Conservation (phyloP, 2,329 filamentous ascomycete species). For the Fusarium falciforme region DNA sequence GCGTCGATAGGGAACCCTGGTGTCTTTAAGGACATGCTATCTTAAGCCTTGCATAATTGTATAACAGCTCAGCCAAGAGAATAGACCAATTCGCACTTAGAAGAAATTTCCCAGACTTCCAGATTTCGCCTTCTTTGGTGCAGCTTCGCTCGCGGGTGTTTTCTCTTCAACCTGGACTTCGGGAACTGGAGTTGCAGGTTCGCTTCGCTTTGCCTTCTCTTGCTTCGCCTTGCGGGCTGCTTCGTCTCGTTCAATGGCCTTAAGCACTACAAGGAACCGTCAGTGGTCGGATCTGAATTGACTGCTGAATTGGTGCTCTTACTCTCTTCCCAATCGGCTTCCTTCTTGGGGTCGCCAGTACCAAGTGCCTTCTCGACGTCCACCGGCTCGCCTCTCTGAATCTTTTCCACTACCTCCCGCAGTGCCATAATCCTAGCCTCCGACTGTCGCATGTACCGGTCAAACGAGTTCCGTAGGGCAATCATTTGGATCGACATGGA, state of each 20-base stretch:
- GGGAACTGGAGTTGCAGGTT: slow-evolving; percentile 25
- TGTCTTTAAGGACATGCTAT: slow-evolving; percentile 71
- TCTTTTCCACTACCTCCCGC: slow-evolving; percentile 77
- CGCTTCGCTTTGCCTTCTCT: slow-evolving; percentile 51
- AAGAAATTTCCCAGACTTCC: slow-evolving; percentile 62
- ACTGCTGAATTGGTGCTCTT: slow-evolving; percentile 41
- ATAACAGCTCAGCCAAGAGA: slow-evolving; percentile 24
- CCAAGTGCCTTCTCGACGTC: slow-evolving; percentile 88
- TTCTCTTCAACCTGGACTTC: slow-evolving; percentile 19
- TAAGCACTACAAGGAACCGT: slow-evolving; percentile 64
- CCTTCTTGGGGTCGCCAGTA: slow-evolving; percentile 78
- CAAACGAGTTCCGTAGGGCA: slow-evolving; percentile 79
- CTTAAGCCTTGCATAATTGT: slow-evolving; percentile 51
- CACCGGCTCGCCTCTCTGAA: slow-evolving; percentile 79
- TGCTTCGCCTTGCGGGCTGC: slow-evolving; percentile 59
- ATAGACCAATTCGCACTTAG: slow-evolving; percentile 48
- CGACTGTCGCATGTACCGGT: slow-evolving; percentile 77
- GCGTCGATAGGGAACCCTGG: slow-evolving; percentile 38
- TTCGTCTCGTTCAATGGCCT: slow-evolving; percentile 75
- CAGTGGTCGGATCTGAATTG: slow-evolving; percentile 9
- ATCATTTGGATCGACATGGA: slow-evolving; percentile 97
- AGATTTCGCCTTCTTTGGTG: slow-evolving; percentile 42
- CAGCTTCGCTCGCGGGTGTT: slow-evolving; percentile 31
- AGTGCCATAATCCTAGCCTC: slow-evolving; percentile 83
- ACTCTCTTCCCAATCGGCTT: slow-evolving; percentile 91